Evolutionary conservation across 2,329 filamentous ascomycete genomes (phyloP).

Genomic region (Hymenotorrendiella dingleyae): DNA sequence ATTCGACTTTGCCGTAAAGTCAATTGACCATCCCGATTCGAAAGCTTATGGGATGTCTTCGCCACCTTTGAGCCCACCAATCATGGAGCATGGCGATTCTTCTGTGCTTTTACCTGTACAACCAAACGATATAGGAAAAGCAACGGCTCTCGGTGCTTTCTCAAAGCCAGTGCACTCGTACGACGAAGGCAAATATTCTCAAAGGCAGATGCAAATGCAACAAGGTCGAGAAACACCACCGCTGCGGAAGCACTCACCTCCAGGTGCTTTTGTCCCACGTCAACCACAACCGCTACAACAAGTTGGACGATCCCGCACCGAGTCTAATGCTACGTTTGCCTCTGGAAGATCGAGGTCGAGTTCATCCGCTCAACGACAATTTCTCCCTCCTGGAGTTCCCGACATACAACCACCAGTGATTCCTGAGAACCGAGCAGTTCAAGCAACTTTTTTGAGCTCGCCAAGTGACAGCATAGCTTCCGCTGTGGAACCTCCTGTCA

Average conservation of each 20-base stretch:
- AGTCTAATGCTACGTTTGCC: constrained; percentile 38
- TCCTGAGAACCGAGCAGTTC: constrained; percentile 11
- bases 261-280: constrained; percentile 21
- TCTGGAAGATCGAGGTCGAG: constrained; percentile 42
- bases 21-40: constrained; percentile 28
- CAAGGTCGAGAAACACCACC: constrained; percentile 62
- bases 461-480: constrained; percentile 17
- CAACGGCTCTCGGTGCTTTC: constrained; percentile 66
- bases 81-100: constrained; percentile 67
- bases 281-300: constrained; percentile 20
- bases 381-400: constrained; percentile 9
- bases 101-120: constrained; percentile 58
- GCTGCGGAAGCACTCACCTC: constrained; percentile 24
- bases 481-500: constrained; percentile 10
- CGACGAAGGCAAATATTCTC: constrained; percentile 78
- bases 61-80: constrained; percentile 61
- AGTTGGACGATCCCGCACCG: constrained; percentile 39
- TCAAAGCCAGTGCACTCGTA: constrained; percentile 71
- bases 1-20: constrained; percentile 32
- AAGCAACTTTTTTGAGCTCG: constrained; percentile 25
- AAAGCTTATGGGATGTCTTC: constrained; percentile 34
- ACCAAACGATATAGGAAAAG: constrained; percentile 73
- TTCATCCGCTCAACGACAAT: constrained; percentile 37
- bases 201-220: constrained; percentile 76
- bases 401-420: background rate